Base-by-base conservation (phyloP, 1,139 yeast genomes). In the Diutina mesorugosa region DNA sequence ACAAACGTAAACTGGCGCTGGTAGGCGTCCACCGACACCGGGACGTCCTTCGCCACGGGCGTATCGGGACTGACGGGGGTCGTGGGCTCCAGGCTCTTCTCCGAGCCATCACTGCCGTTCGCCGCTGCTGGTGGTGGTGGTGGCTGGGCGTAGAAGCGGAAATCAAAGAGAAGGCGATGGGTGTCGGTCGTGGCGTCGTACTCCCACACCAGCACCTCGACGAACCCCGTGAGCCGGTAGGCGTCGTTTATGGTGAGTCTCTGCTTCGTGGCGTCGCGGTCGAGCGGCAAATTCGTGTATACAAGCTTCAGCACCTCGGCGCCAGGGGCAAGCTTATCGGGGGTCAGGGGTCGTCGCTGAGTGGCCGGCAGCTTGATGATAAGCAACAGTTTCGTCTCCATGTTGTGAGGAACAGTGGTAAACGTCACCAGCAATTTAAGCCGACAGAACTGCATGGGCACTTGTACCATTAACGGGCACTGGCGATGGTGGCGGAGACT, bases 201-300 rank as follows among this genome's bases (percentile, higher is more conserved):
- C 55, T 67, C 71, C 70, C 74, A 73, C 12, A 72, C 51, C n/a
- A 68, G 67, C 1, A 72, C 61, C 47, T 67, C 67, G 54, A 74
- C 55, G 50, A 66, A 65, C 2, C 57, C 56, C 2, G 56, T 57
- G 14, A 59, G 56, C 45, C 65, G 63, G 56, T 63, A 72, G 21
- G 63, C 58, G 60, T 74, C 78, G 57, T 72, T 73, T 7, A 73
- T 66, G 2, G 68, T 65, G 7, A 73, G 60, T 54, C 64, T 64
- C 57, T 72, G 76, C 0, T 57, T 32, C 3, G 57, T 47, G 10
- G 57, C 54, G n/a, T 57, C 57, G 14, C 59, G 59, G 55, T 70
- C 69, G 8, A 71, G 60, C 1, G 76, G 74, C 21, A 73, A 61
- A 55, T 65, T 62, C 9, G 60, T 51, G 58, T 65, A 71, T 16